Base-by-base conservation (phyloP, 441 rosid genomes). In the Bocquillonia castaneifolia region DNA sequence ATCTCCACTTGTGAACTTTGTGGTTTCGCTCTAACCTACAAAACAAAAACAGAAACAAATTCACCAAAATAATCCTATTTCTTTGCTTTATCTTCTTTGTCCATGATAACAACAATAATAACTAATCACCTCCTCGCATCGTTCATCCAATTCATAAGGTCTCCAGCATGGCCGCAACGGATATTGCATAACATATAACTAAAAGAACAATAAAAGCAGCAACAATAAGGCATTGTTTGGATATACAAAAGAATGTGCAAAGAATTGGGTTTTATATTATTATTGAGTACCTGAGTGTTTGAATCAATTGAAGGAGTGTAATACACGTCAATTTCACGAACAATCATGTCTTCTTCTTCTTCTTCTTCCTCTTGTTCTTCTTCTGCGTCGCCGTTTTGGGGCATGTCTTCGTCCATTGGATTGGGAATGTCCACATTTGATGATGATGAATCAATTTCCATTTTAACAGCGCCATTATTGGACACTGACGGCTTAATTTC, bases 131-230 rank as follows among this genome's bases (percentile, higher is more conserved):
- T 85, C 91, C 73, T 85, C 69, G 31, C 97, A 93, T 39, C 83
- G 82, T 51, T 88, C 93, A 37, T 93, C 96, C 73, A 93, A 74
- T 65, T 93, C 97, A 32, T 89, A 93, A 2, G 96, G 93, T 57
- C 96, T 91, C 98, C 98, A 93, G 57, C 80, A 71, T 3, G 96
- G 86, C 68, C 98, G 82, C 63, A 88, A 59, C 7, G 97, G 97
- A 82, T 85, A 93, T 79, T 93, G 97, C 81, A 88, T 48, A 40
- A 93, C 88, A 78, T 88, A 91, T 22, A 93, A 65, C 98, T 93
- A 64, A 79, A 56, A 22, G 36, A 61, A 10, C 36, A 18, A 10
- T 25, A 13, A 23, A 26, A 45, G 28, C 36, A 47, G 2, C 10
- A 45, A 45, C 17, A 29, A n/a, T 28, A 14, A 20, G 54, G 28